A percentile compares a stretch with the other conserved stretches of the same genome.
Conservation (phyloP, 345 rosid genomes). For the Hirschfeldia incana region DNA sequence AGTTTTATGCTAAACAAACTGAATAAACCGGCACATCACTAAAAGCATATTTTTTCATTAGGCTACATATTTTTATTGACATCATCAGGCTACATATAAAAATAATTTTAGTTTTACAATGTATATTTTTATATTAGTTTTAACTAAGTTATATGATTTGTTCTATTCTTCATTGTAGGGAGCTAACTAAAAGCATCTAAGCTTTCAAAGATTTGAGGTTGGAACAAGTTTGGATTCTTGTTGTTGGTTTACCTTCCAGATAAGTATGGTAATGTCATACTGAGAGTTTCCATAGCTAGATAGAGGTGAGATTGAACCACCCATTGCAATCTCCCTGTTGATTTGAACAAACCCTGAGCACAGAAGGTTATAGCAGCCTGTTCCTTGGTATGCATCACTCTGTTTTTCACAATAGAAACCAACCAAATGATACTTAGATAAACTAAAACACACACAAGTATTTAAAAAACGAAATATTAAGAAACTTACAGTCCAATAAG, state of each 20-base stretch:
- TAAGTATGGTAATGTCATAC: constrained; percentile 67
- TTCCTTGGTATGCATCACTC: constrained; percentile 82
- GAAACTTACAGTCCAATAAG: constrained; percentile 78
- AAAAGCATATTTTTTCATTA: not conserved
- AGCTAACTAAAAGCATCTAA: not conserved
- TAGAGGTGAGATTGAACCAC: constrained; percentile 71
- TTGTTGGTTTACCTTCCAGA: constrained; percentile 64
- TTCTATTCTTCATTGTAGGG: not conserved
- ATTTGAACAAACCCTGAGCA: constrained; percentile 77
- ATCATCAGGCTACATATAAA: not conserved
- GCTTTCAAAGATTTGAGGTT: not conserved
- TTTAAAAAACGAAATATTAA: not conserved
- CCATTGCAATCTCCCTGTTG: constrained; percentile 72
- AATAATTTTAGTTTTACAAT: not conserved
- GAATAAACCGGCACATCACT: not conserved
- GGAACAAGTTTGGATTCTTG: not conserved
- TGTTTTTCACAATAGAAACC: constrained; percentile 32
- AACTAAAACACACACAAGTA: constrained; percentile 6
- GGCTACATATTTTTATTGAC: not conserved
- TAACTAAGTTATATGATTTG: not conserved
- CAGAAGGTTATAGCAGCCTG: constrained; percentile 75
- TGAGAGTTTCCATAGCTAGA: constrained; percentile 55
- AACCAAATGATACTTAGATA: not conserved
- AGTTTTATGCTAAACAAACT: constrained; percentile 3
- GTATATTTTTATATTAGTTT: not conserved